Base-by-base conservation (phyloP, 169 alveolate species). In the Plasmodium gaboni region DNA sequence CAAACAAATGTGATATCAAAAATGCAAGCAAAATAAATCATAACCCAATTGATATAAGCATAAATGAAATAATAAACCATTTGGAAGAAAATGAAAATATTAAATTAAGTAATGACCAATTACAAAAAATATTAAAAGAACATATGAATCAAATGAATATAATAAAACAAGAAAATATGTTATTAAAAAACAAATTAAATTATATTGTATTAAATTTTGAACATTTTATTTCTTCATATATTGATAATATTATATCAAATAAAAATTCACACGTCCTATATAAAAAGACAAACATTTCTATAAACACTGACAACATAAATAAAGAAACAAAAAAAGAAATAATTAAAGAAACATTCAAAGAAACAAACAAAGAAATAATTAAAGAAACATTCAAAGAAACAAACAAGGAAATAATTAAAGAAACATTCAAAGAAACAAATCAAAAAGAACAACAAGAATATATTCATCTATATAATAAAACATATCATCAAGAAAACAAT, bases 111-210 rank as follows among this genome's bases (percentile, higher is more conserved):
- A 68, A 71, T 83, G 46, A 57, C 6, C 28, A 68, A 28, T 32
- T 83, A 48, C 59, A 42, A 17, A 42, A 67, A 55, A 28, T 83
- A 44, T 48, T 44, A 19, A n/a, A 42, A n/a, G 73, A 67, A 10
- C 72, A 83, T 48, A 15, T 83, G 44, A 68, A 61, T 57, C 67
- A 72, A 28, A 42, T 17, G 22, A 6, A 17, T 48, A 48, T 71
- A 71, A 50, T 86, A 24, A 86, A 64, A 74, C 70, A 86, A 44
- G 92, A 86, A 48, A 86, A 86, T 55, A 19, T n/a, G 9, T 17
- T 86, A 48, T 55, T 86, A 32, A 86, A 73, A 67, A 86, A 86
- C 10, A 86, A 86, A 64, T 67, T 86, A 86, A 86, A 86, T 71
- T 86, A 70, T 32, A 86, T 86, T 53, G 32, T 70, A 2, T 53